Conservation (phyloP, 2,329 filamentous ascomycete species). For the Microdochium nivale region DNA sequence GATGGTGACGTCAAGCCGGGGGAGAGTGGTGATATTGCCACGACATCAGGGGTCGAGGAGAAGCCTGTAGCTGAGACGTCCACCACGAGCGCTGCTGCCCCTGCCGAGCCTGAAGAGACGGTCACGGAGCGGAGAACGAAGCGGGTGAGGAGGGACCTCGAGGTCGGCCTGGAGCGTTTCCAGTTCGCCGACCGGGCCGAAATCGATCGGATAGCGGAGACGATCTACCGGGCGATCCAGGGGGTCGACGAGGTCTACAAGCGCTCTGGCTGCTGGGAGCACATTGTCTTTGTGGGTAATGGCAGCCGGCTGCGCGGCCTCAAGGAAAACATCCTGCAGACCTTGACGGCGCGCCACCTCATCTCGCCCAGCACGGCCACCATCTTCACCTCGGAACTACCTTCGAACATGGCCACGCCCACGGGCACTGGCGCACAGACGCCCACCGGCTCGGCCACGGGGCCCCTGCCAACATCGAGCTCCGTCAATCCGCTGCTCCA, state of each 20-base stretch:
- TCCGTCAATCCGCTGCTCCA: conserved; percentile 83
- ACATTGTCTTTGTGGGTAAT: conserved; percentile 84
- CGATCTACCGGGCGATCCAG: conserved; percentile 76
- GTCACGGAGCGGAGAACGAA: conserved; percentile 38
- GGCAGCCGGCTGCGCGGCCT: conserved; percentile 69
- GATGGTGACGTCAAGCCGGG: conserved; percentile 7
- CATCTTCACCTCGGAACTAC: conserved; percentile 95
- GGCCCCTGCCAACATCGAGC: conserved; percentile 37
- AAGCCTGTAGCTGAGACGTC: conserved; percentile 3
- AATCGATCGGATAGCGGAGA: conserved; percentile 74
- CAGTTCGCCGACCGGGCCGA: conserved; percentile 60
- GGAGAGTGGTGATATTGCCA: conserved; percentile 7
- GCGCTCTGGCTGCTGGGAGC: conserved; percentile 84
- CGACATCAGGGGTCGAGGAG: conserved; percentile 4
- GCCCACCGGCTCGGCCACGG: conserved; percentile 58
- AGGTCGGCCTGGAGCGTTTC: conserved; percentile 71
- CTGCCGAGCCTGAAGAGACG: conserved; percentile 18
- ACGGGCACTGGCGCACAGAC: conserved; percentile 87
- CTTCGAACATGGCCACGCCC: conserved; percentile 87
- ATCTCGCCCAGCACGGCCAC: conserved; percentile 88
- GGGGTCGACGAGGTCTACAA: conserved; percentile 77
- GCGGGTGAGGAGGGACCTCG: conserved; percentile 57
- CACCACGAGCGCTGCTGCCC: conserved; percentile 12
- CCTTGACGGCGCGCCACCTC: conserved; percentile 72
- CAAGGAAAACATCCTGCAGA: conserved; percentile 78